Evolutionary conservation across 2,329 filamentous ascomycete genomes (phyloP).

Genomic region (Incumbomyces lentus): DNA sequence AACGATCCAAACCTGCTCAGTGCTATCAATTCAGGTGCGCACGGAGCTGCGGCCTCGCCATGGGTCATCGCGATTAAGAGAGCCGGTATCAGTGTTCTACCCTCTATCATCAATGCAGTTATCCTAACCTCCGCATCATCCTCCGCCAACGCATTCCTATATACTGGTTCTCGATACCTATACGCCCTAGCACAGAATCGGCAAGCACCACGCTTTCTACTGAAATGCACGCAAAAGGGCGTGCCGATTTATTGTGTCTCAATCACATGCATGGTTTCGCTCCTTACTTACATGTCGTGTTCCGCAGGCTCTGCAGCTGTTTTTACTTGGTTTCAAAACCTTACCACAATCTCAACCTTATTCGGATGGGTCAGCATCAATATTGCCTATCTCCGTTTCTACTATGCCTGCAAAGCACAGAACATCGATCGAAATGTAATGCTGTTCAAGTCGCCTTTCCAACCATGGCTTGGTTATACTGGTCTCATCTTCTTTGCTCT

Average conservation of each 20-base stretch:
- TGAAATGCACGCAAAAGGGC: conserved; percentile 46
- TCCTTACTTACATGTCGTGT: conserved; percentile 64
- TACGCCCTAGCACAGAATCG: conserved; percentile 45
- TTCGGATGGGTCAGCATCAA: conserved; percentile 59
- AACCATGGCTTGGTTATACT: conserved; percentile 38
- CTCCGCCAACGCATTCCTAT: conserved; percentile 44
- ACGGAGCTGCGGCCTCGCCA: conserved; percentile 46
- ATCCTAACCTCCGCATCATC: conserved; percentile 45
- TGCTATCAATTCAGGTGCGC: conserved; percentile 35
- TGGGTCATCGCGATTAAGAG: conserved; percentile 54
- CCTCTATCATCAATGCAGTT: conserved; percentile 47
- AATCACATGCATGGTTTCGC: conserved; percentile 52
- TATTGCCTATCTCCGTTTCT: conserved; percentile 58
- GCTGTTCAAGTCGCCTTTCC: conserved; percentile 55
- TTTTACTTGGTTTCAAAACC: conserved; percentile 34
- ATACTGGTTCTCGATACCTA: conserved; percentile 53
- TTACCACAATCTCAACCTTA: conserved; percentile 35
- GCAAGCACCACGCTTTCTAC: conserved; percentile 37
- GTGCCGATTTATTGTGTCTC: conserved; percentile 61
- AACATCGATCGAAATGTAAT: conserved; percentile 55
- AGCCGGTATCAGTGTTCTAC: conserved; percentile 42
- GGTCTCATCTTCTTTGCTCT: conserved; percentile 17
- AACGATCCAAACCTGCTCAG: conserved; percentile 49
- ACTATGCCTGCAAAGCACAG: conserved; percentile 55
- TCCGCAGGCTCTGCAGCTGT: conserved; percentile 53